These are phyloP conservation scores for Aspergillus novofumigatus DNA, from an alignment of 2,329 filamentous ascomycete genomes.

Conservation along the genomic window DNA sequence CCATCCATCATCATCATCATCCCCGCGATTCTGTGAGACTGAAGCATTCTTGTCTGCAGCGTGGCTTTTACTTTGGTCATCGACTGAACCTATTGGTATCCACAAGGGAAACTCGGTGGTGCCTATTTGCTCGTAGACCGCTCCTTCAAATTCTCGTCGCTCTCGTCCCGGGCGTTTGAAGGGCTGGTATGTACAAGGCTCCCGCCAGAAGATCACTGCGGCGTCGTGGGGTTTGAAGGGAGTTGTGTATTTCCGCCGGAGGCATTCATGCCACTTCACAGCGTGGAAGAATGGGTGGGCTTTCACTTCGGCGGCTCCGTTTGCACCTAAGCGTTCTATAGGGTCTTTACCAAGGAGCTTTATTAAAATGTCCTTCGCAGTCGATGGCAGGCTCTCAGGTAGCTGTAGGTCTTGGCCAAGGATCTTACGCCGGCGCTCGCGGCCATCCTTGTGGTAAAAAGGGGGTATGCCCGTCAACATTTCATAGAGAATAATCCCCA, in stretches of 20 bases:
- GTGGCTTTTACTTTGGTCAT: background rate
- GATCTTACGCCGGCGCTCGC: slow-evolving; percentile 2
- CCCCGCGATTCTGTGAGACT: background rate
- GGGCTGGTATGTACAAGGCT: slow-evolving; percentile 1
- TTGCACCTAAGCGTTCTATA: slow-evolving; percentile 3
- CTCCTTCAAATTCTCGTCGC: background rate
- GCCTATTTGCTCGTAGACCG: slow-evolving; percentile 3
- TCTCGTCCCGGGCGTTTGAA: background rate
- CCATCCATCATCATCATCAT: slow-evolving; percentile 6
- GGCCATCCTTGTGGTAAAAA: slow-evolving; percentile 3
- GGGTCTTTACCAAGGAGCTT: slow-evolving; percentile 6
- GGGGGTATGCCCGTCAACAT: slow-evolving; percentile 1
- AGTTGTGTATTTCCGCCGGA: slow-evolving; percentile 2
- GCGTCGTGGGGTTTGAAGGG: slow-evolving; percentile 8
- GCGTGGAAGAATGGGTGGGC: slow-evolving; percentile 7
- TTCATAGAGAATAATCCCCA: slow-evolving; percentile 13
- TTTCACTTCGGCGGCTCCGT: slow-evolving; percentile 7
- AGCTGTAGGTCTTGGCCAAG: slow-evolving; percentile 2
- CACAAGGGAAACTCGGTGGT: slow-evolving; percentile 2
- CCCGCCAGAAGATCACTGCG: slow-evolving; percentile 1
- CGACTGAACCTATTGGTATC: slow-evolving; percentile 1
- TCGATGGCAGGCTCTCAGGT: background rate
- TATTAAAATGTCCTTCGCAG: slow-evolving; percentile 1
- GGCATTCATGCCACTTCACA: slow-evolving; percentile 4
- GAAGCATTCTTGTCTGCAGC: background rate